These are phyloP conservation scores for Silene latifolia DNA, from an alignment of 148 eudicot genomes.

Conservation along the genomic window DNA sequence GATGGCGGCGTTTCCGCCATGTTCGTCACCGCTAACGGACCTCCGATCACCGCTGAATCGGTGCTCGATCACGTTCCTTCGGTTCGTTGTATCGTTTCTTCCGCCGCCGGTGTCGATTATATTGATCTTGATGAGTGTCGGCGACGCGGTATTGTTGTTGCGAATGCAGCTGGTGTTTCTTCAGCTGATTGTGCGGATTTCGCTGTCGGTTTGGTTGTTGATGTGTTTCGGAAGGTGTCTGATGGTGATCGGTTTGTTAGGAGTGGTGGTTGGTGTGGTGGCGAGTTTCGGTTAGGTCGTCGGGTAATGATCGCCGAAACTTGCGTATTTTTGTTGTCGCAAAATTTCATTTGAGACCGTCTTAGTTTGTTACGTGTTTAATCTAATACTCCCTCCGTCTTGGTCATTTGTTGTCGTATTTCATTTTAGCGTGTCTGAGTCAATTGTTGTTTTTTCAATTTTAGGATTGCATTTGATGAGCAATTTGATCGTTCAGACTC, in stretches of 20 bases:
- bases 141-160: slow-evolving; percentile 54
- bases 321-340: background rate
- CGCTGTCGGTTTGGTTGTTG: slow-evolving; percentile 57
- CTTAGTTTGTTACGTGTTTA: no score
- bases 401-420: no score
- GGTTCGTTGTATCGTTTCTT: slow-evolving; percentile 49
- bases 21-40: slow-evolving; percentile 23
- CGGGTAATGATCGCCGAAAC: slow-evolving; percentile 18
- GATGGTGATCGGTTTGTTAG: slow-evolving; percentile 53
- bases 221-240: slow-evolving; percentile 52
- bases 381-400: no score
- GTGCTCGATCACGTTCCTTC: slow-evolving; percentile 51
- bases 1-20: slow-evolving; percentile 30
- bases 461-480: no score
- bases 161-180: slow-evolving; percentile 35
- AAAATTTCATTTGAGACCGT: no score
- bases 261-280: slow-evolving; percentile 42
- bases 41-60: slow-evolving; percentile 24
- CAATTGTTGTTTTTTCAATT: no score
- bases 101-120: slow-evolving; percentile 57
- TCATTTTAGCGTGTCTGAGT: no score
- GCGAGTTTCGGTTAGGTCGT: slow-evolving; percentile 17
- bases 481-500: no score
- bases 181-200: slow-evolving; percentile 62
- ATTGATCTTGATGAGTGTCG: slow-evolving; percentile 68